These are phyloP conservation scores for Aureobasidium namibiae DNA, from an alignment of 2,329 filamentous ascomycete species.

Conservation along the genomic window DNA sequence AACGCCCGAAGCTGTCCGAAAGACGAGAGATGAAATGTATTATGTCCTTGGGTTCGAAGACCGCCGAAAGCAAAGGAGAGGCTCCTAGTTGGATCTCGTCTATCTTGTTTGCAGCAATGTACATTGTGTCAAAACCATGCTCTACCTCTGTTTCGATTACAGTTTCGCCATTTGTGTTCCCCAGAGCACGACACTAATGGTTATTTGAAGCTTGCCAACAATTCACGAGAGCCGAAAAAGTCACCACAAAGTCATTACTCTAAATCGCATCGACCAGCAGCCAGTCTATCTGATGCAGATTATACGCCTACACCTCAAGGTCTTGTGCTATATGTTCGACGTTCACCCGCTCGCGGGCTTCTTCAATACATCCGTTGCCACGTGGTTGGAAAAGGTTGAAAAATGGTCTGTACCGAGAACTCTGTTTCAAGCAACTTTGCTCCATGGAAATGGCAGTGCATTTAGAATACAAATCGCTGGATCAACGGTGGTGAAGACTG, in stretches of 20 bases:
- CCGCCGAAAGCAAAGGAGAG: neutral
- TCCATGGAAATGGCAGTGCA: too few species aligned
- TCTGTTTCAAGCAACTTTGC: too few species aligned
- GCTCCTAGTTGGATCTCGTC: neutral
- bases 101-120: conserved; percentile 3
- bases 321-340: too few species aligned
- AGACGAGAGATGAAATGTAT: neutral
- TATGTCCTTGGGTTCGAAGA: neutral
- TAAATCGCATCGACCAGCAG: too few species aligned
- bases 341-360: too few species aligned
- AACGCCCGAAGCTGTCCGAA: neutral
- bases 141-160: neutral
- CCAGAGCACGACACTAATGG: neutral
- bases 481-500: too few species aligned
- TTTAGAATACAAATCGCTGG: too few species aligned
- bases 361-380: too few species aligned
- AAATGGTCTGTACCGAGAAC: too few species aligned
- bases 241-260: neutral
- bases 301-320: too few species aligned
- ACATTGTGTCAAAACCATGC: neutral
- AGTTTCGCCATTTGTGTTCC: neutral
- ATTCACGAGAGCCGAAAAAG: neutral
- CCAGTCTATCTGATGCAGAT: too few species aligned
- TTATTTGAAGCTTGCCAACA: neutral
- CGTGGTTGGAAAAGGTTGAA: too few species aligned